Base-by-base conservation (phyloP, 805 yeast species). In the Ogataea methylovora region DNA sequence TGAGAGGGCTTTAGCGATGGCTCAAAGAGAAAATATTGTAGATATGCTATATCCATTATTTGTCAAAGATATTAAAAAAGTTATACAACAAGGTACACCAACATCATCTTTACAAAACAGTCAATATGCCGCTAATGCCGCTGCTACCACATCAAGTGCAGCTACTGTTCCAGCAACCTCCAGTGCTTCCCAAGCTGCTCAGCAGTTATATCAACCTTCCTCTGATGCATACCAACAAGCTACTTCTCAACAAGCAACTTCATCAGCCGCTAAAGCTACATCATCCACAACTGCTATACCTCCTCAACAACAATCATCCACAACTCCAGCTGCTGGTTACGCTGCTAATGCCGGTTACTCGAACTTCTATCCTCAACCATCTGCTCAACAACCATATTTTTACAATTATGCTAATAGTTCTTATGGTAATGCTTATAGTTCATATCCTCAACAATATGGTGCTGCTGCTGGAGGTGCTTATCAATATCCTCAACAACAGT, bases 1-100 rank as follows among this genome's bases (percentile, higher is more conserved):
- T 52, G 84, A 78, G 48, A 61, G 84, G 36, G 85, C 84, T 3
- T 56, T 78, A 24, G 75, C 79, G 25, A 69, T 78, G 71, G 84
- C 84, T 11, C 79, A 77, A 54, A 62, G 79, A 35, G 84, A 78
- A 52, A 76, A 76, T 24, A 77, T 74, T 33, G 76, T 73, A 16
- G 79, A 74, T 44, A 52, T 68, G 27, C 52, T 74, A 32, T 74
- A 74, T 45, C 80, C 80, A 3, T 56, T 74, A 32, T 74, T 74
- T 51, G 84, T 77, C 30, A 72, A 81, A 48, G 84, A 78, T 52
- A 78, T 78, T 45, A 77, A 78, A 54, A 48, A 52, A 32, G 61
- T 58, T 25, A 59, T 59, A 30, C 63, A 58, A 38, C 65, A 60
- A 38, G 63, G 63, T 8, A 52, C 60, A 4, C 62, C 63, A 30